Percentiles rank a stretch among this genome's conserved stretches.
phyloP scores from a whole-genome alignment of 169 alveolate species.

The Cyclospora cayetanensis region DNA sequence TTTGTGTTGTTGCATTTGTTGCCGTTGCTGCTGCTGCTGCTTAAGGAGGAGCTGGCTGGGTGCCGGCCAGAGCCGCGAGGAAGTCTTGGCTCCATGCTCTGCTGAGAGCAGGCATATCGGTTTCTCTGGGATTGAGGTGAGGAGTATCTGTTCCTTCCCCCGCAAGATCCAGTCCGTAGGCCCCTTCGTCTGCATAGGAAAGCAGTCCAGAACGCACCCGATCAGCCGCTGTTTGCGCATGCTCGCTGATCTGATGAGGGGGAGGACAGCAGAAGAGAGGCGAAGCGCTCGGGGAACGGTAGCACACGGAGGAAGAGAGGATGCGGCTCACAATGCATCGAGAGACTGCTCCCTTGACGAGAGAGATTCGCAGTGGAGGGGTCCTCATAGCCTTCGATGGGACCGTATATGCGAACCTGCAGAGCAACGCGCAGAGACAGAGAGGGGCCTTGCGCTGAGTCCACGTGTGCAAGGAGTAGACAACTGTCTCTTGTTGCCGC shows the following conservation, averaged over 20 bases:
- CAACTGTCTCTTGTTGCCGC: too few relatives aligned
- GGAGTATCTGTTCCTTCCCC: not conserved
- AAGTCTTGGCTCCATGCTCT: not conserved
- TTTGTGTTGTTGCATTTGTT: too few relatives aligned
- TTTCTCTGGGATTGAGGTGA: not conserved
- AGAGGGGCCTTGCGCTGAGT: too few relatives aligned
- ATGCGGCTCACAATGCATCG: too few relatives aligned
- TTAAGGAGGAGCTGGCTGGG: not conserved
- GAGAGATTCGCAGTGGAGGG: too few relatives aligned
- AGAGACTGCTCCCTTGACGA: too few relatives aligned
- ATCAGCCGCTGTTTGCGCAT: not conserved
- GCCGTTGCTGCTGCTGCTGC: not conserved
- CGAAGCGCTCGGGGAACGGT: too few relatives aligned
- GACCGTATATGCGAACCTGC: constrained; percentile 16
- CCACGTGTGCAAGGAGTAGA: too few relatives aligned
- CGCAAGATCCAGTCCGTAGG: not conserved
- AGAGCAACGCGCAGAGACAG: not conserved
- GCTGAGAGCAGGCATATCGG: not conserved
- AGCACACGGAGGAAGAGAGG: too few relatives aligned
- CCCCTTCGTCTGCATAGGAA: not conserved
- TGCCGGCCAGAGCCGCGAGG: not conserved
- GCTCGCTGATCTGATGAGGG: not conserved
- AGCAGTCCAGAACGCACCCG: too few relatives aligned
- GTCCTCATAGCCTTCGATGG: not conserved
- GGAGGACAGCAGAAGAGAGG: too few relatives aligned